Evolutionary conservation across 2,329 filamentous ascomycete species (phyloP), one percentile per base, ranked within the genome.

Genomic region (Exserohilum turcica): DNA sequence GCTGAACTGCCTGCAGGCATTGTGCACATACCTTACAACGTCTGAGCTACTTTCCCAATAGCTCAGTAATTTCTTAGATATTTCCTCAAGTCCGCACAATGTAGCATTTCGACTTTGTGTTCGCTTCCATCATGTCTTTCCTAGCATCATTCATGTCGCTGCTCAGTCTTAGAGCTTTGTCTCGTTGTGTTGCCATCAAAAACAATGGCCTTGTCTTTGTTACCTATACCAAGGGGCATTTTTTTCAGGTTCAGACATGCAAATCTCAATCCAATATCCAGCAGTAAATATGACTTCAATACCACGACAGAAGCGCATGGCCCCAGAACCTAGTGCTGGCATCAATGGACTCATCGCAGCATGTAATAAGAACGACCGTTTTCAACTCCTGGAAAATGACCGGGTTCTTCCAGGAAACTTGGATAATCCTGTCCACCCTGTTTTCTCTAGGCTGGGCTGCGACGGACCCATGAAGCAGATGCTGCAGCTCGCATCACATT

Each of bases 401-500:
- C 43, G 44, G 6, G 56, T 69, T 5, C 56, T 53, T 8, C 37
- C 53, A 15, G 60, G 61, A 9, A 52, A 74, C 33, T 54, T 74
- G 5, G 52, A 67, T 31, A 69, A 66, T 21, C 8, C 50, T 2
- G 65, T 75, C 18, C 71, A 74, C 55, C 61, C 67, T 19, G 55
- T 73, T 2, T 73, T 74, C 33, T 51, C 50, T 27, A 67, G 61
- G 33, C 48, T 63, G 10, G 48, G 64, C 16, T 35, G 45, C 9
- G 33, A 57, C 33, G 39, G 44, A 18, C 56, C 57, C 8, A 44
- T 70, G 39, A 48, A 58, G 6, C 67, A 66, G 33, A 57, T 61
- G 43, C 61, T 74, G 24, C 67, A 57, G 18, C 59, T 74, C 12
- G 72, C 71, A 16, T 73, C 72, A 3, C 67, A 70, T 19, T 72